phyloP scores from a whole-genome alignment of 2,329 filamentous ascomycete genomes.

The Pestalotiopsis sp. region DNA sequence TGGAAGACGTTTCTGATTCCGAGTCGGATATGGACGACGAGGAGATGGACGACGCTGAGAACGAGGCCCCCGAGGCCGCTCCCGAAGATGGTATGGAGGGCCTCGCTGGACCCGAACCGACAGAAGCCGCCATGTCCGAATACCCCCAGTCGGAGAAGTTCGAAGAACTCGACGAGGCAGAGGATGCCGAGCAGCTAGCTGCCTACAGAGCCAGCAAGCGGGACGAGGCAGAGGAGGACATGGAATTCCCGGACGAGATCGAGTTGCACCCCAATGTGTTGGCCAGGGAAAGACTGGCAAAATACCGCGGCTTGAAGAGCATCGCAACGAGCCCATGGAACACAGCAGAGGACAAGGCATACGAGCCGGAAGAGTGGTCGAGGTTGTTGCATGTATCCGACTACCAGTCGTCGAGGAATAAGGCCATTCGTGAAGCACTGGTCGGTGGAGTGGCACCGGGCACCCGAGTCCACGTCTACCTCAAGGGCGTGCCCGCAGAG shows the following conservation, averaged over 20 bases:
- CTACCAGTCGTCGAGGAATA: conserved; percentile 80
- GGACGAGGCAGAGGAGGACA: conserved; percentile 82
- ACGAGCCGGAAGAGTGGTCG: conserved; percentile 88
- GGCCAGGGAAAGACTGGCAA: conserved; percentile 79
- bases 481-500: conserved; percentile 53
- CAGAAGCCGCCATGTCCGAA: conserved; percentile 80
- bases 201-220: conserved; percentile 78
- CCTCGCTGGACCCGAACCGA: conserved; percentile 64
- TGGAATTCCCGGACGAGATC: conserved; percentile 96
- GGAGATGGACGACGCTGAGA: conserved; percentile 44
- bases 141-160: conserved; percentile 95
- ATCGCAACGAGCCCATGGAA: conserved; percentile 87
- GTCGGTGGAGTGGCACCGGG: conserved; percentile 86
- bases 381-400: conserved; percentile 85
- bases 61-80: conserved; percentile 45
- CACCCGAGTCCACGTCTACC: conserved; percentile 77
- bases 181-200: conserved; percentile 72
- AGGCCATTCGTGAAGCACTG: conserved; percentile 76
- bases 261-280: conserved; percentile 86
- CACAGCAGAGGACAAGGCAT: conserved; percentile 78
- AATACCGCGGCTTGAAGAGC: conserved; percentile 91
- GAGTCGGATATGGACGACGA: conserved; percentile 72
- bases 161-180: conserved; percentile 80
- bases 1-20: conserved; percentile 76
- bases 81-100: conserved; percentile 85